Evolutionary conservation across 2,329 filamentous ascomycete genomes (phyloP).

Genomic region (Leptoxyphium fumago): DNA sequence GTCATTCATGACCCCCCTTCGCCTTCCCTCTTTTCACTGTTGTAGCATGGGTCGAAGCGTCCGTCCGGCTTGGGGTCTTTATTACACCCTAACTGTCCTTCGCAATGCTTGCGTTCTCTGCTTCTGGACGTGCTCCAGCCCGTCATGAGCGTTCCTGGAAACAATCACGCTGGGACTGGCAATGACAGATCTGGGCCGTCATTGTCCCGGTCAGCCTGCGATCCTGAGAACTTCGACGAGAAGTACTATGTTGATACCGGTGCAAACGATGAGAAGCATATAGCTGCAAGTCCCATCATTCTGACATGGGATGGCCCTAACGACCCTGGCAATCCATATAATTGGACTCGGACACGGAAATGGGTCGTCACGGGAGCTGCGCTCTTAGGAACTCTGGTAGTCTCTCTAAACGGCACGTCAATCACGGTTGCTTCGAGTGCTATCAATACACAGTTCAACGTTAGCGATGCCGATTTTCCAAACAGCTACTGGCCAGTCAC

Average conservation of each 20-base stretch:
- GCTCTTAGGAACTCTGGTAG: constrained; percentile 19
- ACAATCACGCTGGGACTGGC: neutral
- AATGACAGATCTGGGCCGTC: too few species aligned
- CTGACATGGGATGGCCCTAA: constrained; percentile 39
- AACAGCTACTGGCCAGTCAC: constrained; percentile 25
- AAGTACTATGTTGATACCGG: too few species aligned
- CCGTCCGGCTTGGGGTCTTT: too few species aligned
- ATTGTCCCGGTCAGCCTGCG: too few species aligned
- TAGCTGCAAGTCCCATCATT: constrained; percentile 8
- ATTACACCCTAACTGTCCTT: too few species aligned
- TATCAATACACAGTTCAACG: constrained; percentile 19
- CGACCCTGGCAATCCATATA: constrained; percentile 21
- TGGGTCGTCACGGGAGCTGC: constrained; percentile 19
- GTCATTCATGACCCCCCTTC: too few species aligned
- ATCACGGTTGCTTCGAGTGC: constrained; percentile 21
- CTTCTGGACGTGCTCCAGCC: neutral
- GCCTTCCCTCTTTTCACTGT: too few species aligned
- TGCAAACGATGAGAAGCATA: neutral
- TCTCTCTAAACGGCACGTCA: constrained; percentile 23
- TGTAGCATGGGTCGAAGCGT: too few species aligned
- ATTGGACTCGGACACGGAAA: constrained; percentile 20
- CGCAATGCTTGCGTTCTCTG: neutral
- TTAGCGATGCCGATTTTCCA: constrained; percentile 22
- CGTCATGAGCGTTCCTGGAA: neutral
- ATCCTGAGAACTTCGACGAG: too few species aligned